Conservation (phyloP, 768 basidiomycete genomes). For the Mycena latifolia region DNA sequence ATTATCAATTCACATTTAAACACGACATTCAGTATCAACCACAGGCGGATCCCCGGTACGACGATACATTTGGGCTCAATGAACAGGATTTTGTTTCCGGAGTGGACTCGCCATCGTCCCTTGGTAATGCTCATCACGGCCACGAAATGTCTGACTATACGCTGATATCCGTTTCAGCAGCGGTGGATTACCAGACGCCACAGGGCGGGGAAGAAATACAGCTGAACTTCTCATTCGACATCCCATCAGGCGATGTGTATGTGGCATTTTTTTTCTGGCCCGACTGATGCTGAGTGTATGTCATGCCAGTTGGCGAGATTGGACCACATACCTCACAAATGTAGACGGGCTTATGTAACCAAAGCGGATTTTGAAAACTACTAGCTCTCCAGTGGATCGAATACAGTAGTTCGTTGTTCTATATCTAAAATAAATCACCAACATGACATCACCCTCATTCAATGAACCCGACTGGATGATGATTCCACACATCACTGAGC, state of each 20-base stretch:
- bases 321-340: no score
- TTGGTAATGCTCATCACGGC: background rate
- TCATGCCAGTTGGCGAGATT: background rate
- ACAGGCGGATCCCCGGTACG: background rate
- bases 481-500: no score
- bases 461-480: no score
- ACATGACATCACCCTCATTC: no score
- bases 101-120: background rate
- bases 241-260: background rate
- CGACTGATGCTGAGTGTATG: background rate
- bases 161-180: no score
- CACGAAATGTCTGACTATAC: no score
- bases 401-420: no score
- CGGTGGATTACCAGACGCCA: background rate
- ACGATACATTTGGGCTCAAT: background rate
- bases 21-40: background rate
- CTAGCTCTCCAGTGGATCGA: no score
- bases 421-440: no score
- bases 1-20: conserved; percentile 2
- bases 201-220: background rate
- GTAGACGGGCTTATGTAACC: background rate
- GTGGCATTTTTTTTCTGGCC: background rate
- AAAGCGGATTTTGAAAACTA: background rate
- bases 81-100: background rate
- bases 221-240: background rate